Base-by-base conservation (phyloP, 1,284 basidiomycete species). In the Termitomyces sp. region DNA sequence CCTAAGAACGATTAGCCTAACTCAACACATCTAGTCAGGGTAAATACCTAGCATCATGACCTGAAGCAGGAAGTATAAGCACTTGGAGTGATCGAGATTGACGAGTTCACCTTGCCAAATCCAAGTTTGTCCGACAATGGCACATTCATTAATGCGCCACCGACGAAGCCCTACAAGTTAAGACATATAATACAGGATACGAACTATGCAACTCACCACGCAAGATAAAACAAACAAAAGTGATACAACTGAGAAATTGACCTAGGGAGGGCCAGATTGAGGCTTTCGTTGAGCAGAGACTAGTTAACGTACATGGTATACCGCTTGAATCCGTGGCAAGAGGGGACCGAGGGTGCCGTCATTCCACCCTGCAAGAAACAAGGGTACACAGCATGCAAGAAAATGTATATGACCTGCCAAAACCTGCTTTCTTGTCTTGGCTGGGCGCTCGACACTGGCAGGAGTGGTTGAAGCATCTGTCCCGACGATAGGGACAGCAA, bases 61-160 rank as follows among this genome's bases (percentile, higher is more conserved):
- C 72, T 74, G 53, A 18, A 13, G 13, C 30, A 24, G 26, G 3
- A 16, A n/a, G 19, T 42, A 51, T 49, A 6, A 42, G 44, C 9
- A 28, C n/a, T 26, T 7, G 5, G 10, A 35, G 34, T 35, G 6
- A 13, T 37, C 5, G 3, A 31, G 63, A 56, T 14, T 37, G 16
- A 4, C 11, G 21, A 30, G 49, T 62, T 40, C 53, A 79, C 80
- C 66, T 80, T 81, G 50, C 84, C 84, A 58, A 86, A 83, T 0
- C 81, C 81, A n/a, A 81, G 59, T 38, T 68, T 74, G 42, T 83
- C 77, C 0, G 73, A 77, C 16, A 85, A 56, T 45, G 70, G 73
- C 0, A 86, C 76, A 58, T 84, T 83, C 2, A 72, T 57, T 18
- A 79, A 59, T 3, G 80, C 77, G 5, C 80, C 81, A 11, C 60